These are phyloP conservation scores for Leucaena leucocephala DNA, from an alignment of 306 rosid species.

Conservation along the genomic window DNA sequence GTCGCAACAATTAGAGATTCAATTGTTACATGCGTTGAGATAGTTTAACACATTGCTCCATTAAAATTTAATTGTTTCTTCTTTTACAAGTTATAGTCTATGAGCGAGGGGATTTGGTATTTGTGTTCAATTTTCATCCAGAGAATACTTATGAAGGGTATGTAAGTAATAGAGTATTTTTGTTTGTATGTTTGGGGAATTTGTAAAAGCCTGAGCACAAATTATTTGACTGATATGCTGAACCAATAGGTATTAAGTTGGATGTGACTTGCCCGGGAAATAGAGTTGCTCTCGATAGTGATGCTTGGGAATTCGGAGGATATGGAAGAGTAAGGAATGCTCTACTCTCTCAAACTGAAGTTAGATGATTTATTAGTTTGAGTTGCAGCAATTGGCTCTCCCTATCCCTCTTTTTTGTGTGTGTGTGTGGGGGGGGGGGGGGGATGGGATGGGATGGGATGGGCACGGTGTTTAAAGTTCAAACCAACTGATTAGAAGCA, in stretches of 20 bases:
- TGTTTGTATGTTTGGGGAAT: conserved; percentile 21
- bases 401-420: no score
- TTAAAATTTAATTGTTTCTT: conserved; percentile 28
- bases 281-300: conserved; percentile 93
- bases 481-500: neutral
- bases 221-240: conserved; percentile 40
- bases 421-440: no score
- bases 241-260: conserved; percentile 82
- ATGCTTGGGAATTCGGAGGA: conserved; percentile 84
- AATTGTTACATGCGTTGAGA: neutral
- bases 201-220: conserved; percentile 16
- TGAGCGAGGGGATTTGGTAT: conserved; percentile 91
- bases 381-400: neutral
- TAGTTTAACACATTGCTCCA: neutral
- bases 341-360: conserved; percentile 25
- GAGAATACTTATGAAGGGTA: conserved; percentile 83
- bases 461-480: no score
- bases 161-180: conserved; percentile 31
- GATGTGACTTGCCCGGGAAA: conserved; percentile 97
- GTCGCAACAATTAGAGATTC: conserved; percentile 14
- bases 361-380: conserved; percentile 14
- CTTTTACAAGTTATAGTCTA: conserved; percentile 77
- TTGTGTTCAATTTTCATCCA: conserved; percentile 94
- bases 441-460: no score
- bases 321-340: conserved; percentile 84